Percentiles rank a stretch among this genome's conserved stretches.
Evolutionary conservation across 257 asterid species (phyloP).

Genomic region (Gentiana straminea): DNA sequence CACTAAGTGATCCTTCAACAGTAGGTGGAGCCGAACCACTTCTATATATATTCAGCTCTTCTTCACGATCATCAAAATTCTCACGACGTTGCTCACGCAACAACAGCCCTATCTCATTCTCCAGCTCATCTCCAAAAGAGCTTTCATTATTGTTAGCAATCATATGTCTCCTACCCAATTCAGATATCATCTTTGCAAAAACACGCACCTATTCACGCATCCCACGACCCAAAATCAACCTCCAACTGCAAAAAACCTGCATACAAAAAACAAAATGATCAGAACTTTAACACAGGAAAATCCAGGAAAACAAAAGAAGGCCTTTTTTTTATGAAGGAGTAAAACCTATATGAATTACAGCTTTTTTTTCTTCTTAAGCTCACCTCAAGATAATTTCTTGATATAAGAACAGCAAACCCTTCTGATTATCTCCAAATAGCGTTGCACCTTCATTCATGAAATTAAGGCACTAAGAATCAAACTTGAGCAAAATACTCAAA

Average conservation of each 20-base stretch:
- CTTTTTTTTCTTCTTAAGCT: no score
- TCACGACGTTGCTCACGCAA: constrained; percentile 71
- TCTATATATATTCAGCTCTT: constrained; percentile 83
- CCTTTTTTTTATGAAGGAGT: no score
- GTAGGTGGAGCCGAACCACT: constrained; percentile 99
- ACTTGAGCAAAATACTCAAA: no score
- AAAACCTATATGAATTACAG: no score
- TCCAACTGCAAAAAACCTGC: no score
- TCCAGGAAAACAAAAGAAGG: no score
- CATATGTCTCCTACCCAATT: constrained; percentile 66
- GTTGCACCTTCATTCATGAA: no score
- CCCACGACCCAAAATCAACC: neutral
- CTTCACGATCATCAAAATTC: constrained; percentile 72
- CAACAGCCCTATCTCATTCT: constrained; percentile 66
- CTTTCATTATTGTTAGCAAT: constrained; percentile 53
- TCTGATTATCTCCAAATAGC: constrained; percentile 15
- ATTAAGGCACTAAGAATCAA: no score
- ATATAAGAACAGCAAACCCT: no score
- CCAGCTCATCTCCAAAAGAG: constrained; percentile 76
- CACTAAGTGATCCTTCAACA: constrained; percentile 86
- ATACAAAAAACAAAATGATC: no score
- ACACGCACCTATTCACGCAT: constrained; percentile 5
- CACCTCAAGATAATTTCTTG: no score
- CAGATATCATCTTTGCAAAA: constrained; percentile 51
- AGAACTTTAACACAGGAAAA: no score